Base-by-base conservation (phyloP, 2,329 filamentous ascomycete species). In the Dactylella cylindrospora region DNA sequence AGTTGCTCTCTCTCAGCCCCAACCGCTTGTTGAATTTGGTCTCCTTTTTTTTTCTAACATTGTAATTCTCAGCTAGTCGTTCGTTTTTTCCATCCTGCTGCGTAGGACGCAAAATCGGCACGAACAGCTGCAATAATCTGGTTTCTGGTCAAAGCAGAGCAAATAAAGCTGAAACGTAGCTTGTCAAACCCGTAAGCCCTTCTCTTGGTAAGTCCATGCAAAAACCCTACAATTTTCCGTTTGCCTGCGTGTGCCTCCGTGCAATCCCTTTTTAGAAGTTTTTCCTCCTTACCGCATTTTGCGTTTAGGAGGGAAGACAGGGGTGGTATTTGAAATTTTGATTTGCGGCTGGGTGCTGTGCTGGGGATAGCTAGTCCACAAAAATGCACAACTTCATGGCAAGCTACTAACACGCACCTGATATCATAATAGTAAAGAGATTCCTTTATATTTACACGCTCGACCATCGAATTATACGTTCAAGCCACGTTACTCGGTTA, bases 231-330 rank as follows among this genome's bases (percentile, higher is more conserved):
- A 45, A 45, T 53, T 15, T 61, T 19, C 47, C 40, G 47, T 52
- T n/a, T n/a, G 50, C 20, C 33, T 43, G 44, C 53, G n/a, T n/a
- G n/a, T n/a, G n/a, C n/a, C n/a, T n/a, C n/a, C n/a, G n/a, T n/a
- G n/a, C n/a, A n/a, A n/a, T n/a, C n/a, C n/a, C n/a, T n/a, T n/a
- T n/a, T n/a, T n/a, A n/a, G n/a, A n/a, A n/a, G n/a, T n/a, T n/a
- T n/a, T n/a, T n/a, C n/a, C n/a, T n/a, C n/a, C n/a, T n/a, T n/a
- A n/a, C n/a, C n/a, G n/a, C 36, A 39, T 61, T 53, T 47, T 49
- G 47, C 49, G 35, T 33, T 49, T 61, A 47, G 47, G 55, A 61
- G 55, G 55, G n/a, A 53, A 61, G 53, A 39, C 55, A 53, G 55
- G 55, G 46, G 46, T n/a, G 28, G 43, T 61, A 53, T 61, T 61